phyloP scores from a whole-genome alignment of 176 grass and related monocot genomes.

The Triticum urartu region DNA sequence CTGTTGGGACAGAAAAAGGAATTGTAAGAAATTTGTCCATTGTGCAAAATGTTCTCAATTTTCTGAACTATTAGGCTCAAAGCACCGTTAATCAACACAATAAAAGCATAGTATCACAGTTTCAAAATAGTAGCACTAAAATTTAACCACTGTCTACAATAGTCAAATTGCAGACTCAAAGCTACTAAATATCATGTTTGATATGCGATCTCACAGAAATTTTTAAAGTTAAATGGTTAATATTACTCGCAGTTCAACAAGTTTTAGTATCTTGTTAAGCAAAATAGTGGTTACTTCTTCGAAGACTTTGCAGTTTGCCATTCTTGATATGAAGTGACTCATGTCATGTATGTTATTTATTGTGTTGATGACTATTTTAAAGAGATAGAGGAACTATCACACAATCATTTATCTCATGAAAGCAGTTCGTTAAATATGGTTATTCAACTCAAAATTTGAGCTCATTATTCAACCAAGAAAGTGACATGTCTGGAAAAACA shows the following conservation, averaged over 20 bases:
- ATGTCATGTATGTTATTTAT: background rate
- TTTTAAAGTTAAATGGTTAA: background rate
- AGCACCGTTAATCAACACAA: background rate
- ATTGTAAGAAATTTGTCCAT: conserved; percentile 59
- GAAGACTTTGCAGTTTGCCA: background rate
- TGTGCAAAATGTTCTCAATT: background rate
- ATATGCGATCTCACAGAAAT: background rate
- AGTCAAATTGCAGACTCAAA: background rate
- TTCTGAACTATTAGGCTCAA: background rate
- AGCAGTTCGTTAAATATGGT: background rate
- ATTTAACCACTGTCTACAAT: background rate
- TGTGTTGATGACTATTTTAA: background rate
- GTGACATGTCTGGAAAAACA: conserved; percentile 4
- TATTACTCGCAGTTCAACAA: background rate
- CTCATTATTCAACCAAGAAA: background rate
- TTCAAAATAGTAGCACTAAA: background rate
- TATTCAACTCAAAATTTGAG: background rate
- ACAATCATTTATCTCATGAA: background rate
- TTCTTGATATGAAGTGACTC: background rate
- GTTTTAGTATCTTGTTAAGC: background rate
- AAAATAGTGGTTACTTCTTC: background rate
- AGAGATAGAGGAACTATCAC: background rate
- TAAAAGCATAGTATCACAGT: background rate
- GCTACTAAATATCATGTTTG: conserved; percentile 9
- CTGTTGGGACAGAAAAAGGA: conserved; percentile 88